These are phyloP conservation scores for Eimeria praecox DNA, from an alignment of 169 alveolate genomes.

Conservation along the genomic window DNA sequence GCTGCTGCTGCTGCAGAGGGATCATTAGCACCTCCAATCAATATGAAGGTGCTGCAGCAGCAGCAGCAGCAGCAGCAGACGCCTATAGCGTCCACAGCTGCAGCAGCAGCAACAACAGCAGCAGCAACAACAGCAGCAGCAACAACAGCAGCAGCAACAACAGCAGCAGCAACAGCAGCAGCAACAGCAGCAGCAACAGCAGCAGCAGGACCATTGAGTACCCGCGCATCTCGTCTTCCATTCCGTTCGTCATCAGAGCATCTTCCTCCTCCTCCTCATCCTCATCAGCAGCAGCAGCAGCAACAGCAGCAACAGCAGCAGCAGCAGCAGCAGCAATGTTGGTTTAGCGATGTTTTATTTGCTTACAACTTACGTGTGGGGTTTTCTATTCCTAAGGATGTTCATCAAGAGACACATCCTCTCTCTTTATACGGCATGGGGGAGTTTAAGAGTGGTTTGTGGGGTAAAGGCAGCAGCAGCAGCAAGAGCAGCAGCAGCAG, in stretches of 20 bases:
- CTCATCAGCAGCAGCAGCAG: slow-evolving; percentile 15
- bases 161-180: slow-evolving; percentile 1
- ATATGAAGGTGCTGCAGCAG: too few relatives aligned
- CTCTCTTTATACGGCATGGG: slow-evolving; percentile 73
- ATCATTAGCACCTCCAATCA: too few relatives aligned
- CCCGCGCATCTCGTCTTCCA: not conserved
- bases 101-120: not conserved
- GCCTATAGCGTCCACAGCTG: not conserved
- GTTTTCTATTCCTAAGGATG: slow-evolving; percentile 48
- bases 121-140: not conserved
- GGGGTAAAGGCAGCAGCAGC: slow-evolving; percentile 78
- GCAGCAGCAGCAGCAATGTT: slow-evolving; percentile 67
- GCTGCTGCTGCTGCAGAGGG: not conserved
- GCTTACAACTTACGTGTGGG: slow-evolving; percentile 67
- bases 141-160: not conserved
- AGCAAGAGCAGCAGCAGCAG: slow-evolving; percentile 66
- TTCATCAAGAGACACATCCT: slow-evolving; percentile 62
- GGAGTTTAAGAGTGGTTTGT: slow-evolving; percentile 76
- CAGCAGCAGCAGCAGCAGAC: slow-evolving; percentile 2
- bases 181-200: not conserved
- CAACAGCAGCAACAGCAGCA: slow-evolving; percentile 15
- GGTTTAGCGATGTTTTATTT: slow-evolving; percentile 65
- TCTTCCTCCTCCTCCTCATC: not conserved
- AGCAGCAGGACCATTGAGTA: not conserved
- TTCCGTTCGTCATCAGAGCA: not conserved